A percentile compares a stretch with the other conserved stretches of the same genome.
phyloP scores from a whole-genome alignment of 129 eudicot species.

The Tanacetum coccineum region DNA sequence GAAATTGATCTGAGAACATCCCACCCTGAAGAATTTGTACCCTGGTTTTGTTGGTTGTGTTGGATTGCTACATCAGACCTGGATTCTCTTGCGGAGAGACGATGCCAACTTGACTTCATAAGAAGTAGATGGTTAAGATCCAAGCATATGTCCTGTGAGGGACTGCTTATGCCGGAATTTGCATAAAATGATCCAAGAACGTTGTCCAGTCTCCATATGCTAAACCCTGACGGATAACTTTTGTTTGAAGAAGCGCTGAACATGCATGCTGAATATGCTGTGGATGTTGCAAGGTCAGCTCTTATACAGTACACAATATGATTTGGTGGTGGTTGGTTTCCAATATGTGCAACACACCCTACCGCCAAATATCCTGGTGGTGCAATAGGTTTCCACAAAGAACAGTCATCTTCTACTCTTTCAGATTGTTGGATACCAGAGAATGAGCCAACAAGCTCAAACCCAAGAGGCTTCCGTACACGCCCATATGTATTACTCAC shows the following conservation, averaged over 20 bases:
- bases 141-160: slow-evolving; percentile 53
- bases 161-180: slow-evolving; percentile 46
- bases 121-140: slow-evolving; percentile 79
- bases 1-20: slow-evolving; percentile 73
- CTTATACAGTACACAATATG: slow-evolving; percentile 80
- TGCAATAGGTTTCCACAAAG: slow-evolving; percentile 87
- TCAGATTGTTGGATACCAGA: slow-evolving; percentile 53
- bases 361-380: slow-evolving; percentile 88
- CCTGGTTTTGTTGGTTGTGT: slow-evolving; percentile 35
- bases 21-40: slow-evolving; percentile 68
- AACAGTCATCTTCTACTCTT: slow-evolving; percentile 60
- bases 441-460: slow-evolving; percentile 65
- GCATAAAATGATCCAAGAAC: slow-evolving; percentile 81
- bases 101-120: slow-evolving; percentile 53
- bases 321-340: slow-evolving; percentile 86
- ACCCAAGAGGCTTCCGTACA: slow-evolving; percentile 88
- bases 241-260: slow-evolving; percentile 46
- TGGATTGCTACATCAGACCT: slow-evolving; percentile 29
- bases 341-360: slow-evolving; percentile 84
- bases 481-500: slow-evolving; percentile 90
- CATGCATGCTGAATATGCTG: slow-evolving; percentile 74
- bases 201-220: slow-evolving; percentile 92
- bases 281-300: slow-evolving; percentile 87
- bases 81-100: slow-evolving; percentile 43
- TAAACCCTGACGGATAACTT: slow-evolving; percentile 65